Conservation (phyloP, 2,329 filamentous ascomycete species). For the Aspergillus novofumigatus region DNA sequence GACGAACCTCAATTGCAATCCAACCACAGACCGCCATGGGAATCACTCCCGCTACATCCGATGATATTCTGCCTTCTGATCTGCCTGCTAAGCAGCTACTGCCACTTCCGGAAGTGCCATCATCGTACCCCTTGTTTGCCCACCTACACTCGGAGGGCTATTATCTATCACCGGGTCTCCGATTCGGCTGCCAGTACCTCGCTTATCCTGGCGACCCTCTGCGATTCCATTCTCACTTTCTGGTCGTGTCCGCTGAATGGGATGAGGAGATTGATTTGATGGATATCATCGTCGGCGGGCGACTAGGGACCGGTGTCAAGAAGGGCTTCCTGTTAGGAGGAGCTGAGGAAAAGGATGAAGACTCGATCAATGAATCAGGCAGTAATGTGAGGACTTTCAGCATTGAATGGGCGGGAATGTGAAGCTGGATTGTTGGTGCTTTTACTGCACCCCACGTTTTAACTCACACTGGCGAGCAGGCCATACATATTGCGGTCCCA, state of each 20-base stretch:
- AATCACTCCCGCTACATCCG: slow-evolving; percentile 50
- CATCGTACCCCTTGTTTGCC: slow-evolving; percentile 70
- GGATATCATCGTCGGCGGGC: slow-evolving; percentile 78
- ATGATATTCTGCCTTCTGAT: slow-evolving; percentile 40
- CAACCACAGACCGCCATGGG: slow-evolving; percentile 22
- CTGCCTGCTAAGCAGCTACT: slow-evolving; percentile 23
- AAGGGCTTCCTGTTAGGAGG: slow-evolving; percentile 89
- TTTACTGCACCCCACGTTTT: neutral
- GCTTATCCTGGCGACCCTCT: slow-evolving; percentile 94
- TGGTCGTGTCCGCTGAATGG: slow-evolving; percentile 81
- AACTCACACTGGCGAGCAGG: neutral
- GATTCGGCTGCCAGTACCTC: slow-evolving; percentile 91
- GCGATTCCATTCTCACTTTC: slow-evolving; percentile 91
- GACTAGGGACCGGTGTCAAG: slow-evolving; percentile 90
- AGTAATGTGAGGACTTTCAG: slow-evolving; percentile 66
- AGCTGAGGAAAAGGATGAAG: slow-evolving; percentile 42
- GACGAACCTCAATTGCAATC: slow-evolving; percentile 10
- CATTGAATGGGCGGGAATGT: slow-evolving; percentile 94
- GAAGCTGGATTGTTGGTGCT: slow-evolving; percentile 25
- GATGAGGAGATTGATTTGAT: slow-evolving; percentile 80
- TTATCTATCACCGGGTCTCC: slow-evolving; percentile 84
- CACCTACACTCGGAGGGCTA: slow-evolving; percentile 76
- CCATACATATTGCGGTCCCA: neutral
- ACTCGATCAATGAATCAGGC: slow-evolving; percentile 30
- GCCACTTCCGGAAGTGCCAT: slow-evolving; percentile 34